Conservation (phyloP, 2,329 filamentous ascomycete genomes). For the Bipolaris gigantea region DNA sequence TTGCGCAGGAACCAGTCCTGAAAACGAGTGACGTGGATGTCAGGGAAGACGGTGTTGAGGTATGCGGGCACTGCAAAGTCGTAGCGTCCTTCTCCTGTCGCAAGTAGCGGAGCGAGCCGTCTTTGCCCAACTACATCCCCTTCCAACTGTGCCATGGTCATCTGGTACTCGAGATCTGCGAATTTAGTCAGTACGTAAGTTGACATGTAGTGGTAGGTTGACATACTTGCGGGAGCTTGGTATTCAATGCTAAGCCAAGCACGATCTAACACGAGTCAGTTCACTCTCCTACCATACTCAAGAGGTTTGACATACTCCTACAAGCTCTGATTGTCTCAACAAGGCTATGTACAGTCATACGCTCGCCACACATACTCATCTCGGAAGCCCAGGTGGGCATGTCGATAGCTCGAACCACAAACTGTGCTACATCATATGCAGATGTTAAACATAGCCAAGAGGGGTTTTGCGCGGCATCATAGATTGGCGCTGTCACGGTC, state of each 20-base stretch:
- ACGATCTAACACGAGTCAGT: slow-evolving; percentile 30
- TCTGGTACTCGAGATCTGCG: slow-evolving; percentile 51
- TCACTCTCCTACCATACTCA: background rate
- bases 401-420: slow-evolving; percentile 69
- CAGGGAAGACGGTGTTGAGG: slow-evolving; percentile 55
- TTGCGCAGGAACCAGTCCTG: slow-evolving; percentile 44
- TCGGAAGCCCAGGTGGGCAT: slow-evolving; percentile 68
- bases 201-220: background rate
- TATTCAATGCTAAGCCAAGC: slow-evolving; percentile 43
- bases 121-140: slow-evolving; percentile 42
- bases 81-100: slow-evolving; percentile 69
- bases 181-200: background rate
- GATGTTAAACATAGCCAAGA: slow-evolving; percentile 65
- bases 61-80: slow-evolving; percentile 61
- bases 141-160: slow-evolving; percentile 46
- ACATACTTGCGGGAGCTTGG: slow-evolving; percentile 49
- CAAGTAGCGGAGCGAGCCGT: slow-evolving; percentile 62
- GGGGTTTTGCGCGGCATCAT: slow-evolving; percentile 52
- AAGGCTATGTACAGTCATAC: slow-evolving; percentile 63
- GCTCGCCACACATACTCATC: slow-evolving; percentile 69
- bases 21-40: slow-evolving; percentile 43
- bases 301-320: slow-evolving; percentile 26
- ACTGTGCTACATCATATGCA: slow-evolving; percentile 69
- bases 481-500: slow-evolving; percentile 62
- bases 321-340: slow-evolving; percentile 53